A percentile compares a stretch with the other conserved stretches of the same genome.
Evolutionary conservation across 331 rosid species (phyloP).

Genomic region (Pyracantha coccinea): DNA sequence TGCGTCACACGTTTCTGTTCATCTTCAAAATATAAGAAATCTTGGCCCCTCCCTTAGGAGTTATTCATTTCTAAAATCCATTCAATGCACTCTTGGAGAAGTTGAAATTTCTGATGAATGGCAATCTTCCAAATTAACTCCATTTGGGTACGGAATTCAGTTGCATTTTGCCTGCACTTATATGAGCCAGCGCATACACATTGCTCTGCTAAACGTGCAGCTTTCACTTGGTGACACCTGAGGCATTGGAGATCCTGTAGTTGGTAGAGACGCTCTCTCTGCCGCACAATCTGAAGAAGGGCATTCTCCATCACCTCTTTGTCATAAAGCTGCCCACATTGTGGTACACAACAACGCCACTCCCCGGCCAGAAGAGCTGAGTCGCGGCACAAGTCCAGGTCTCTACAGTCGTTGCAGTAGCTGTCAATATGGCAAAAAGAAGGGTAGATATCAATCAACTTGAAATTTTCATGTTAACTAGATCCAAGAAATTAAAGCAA

Average conservation of each 20-base stretch:
- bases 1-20: not conserved
- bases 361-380: slow-evolving; percentile 43
- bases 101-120: slow-evolving; percentile 67
- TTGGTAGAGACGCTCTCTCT: slow-evolving; percentile 52
- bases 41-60: not conserved
- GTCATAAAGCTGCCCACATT: slow-evolving; percentile 88
- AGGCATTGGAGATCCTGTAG: slow-evolving; percentile 46
- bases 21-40: not conserved
- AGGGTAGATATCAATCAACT: not conserved
- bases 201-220: slow-evolving; percentile 78
- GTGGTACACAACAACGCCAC: slow-evolving; percentile 82
- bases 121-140: slow-evolving; percentile 57
- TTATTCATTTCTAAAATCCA: slow-evolving; percentile 58
- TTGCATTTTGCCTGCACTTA: slow-evolving; percentile 57
- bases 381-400: slow-evolving; percentile 48
- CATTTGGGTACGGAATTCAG: slow-evolving; percentile 51
- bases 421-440: slow-evolving; percentile 13
- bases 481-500: not conserved
- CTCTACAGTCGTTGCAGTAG: slow-evolving; percentile 55
- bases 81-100: slow-evolving; percentile 66
- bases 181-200: slow-evolving; percentile 80
- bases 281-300: slow-evolving; percentile 52
- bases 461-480: not conserved
- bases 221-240: slow-evolving; percentile 68
- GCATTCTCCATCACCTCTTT: slow-evolving; percentile 67